Conservation (phyloP, 352 stramenopile species). For the Pelagophyceae sp. region DNA sequence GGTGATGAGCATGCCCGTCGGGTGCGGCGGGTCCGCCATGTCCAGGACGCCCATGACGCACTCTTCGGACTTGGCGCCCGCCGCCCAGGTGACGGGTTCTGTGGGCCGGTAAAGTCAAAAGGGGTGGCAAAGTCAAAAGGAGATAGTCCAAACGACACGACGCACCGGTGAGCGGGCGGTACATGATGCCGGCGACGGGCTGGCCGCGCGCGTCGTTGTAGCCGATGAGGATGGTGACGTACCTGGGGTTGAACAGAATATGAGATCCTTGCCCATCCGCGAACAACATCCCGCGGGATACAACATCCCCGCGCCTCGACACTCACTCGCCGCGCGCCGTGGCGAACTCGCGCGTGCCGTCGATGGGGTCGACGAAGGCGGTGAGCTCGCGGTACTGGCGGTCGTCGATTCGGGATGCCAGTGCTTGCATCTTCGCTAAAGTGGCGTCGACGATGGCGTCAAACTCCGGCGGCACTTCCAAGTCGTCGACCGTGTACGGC, state of each 20-base stretch:
- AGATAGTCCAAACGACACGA: background rate
- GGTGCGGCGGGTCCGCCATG: conserved; percentile 22
- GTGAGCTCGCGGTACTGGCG: conserved; percentile 38
- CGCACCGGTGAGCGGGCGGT: conserved; percentile 42
- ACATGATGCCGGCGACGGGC: conserved; percentile 47
- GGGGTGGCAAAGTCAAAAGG: background rate
- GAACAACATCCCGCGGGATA: background rate
- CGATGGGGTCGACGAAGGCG: conserved; percentile 53
- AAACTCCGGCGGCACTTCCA: conserved; percentile 41
- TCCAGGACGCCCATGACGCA: conserved; percentile 23
- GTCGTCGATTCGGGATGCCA: conserved; percentile 18
- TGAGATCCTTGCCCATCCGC: background rate
- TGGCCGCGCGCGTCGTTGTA: conserved; percentile 38
- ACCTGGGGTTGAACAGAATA: background rate
- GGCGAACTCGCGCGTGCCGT: conserved; percentile 51
- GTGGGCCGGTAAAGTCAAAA: too few relatives aligned
- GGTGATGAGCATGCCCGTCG: conserved; percentile 39
- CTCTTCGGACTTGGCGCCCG: conserved; percentile 27
- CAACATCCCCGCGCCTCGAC: background rate
- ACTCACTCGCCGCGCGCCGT: conserved; percentile 47
- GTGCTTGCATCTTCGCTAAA: conserved; percentile 30
- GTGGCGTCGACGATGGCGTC: conserved; percentile 29
- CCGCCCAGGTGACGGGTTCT: conserved; percentile 28
- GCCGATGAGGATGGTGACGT: conserved; percentile 44
- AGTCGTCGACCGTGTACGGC: conserved; percentile 40